Base-by-base conservation (phyloP, 2,329 filamentous ascomycete genomes). In the Zasmidium citrigriseum region DNA sequence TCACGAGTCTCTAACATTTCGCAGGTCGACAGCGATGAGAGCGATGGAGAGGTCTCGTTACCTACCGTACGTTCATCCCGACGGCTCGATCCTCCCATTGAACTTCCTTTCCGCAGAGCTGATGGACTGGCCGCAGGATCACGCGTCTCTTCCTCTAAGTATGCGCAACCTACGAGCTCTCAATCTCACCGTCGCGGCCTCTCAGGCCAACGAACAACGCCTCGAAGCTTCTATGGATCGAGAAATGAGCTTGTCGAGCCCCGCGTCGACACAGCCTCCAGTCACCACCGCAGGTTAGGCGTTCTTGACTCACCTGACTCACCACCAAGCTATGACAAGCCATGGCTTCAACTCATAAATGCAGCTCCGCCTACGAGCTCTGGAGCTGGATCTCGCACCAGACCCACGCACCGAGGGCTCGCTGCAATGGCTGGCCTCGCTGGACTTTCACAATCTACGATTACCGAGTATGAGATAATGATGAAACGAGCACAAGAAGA, bases 91-190 rank as follows among this genome's bases (percentile, higher is more conserved):
- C 58, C 53, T 41, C 55, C 45, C 27, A 22, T 61, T 55, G 62
- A 64, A 54, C 51, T 45, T 41, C 46, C 48, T 11, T 53, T 20
- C 38, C 29, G 38, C 24, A 52, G 46, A 50, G 54, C 24, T 34
- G 50, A 58, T 55, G 49, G 52, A 16, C 12, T 11, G 14, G 4
- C 14, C 45, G 52, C 45, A 23, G 65, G 27, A 50, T 57, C 54
- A 54, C 57, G 57, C 41, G 49, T 56, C 54, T 44, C 58, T 69
- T n/a, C 64, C 67, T 23, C 58, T 65, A 46, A 68, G 64, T 59
- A 62, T 70, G 44, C 66, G 61, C 46, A 78, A 77, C 55, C 58
- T 76, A 2, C 72, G 71, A 57, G 73, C 74, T 29, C 69, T 79
- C 21, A 71, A 76, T 66, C 38, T 70, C 73, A 61, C 51, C 2